Evolutionary conservation across 2,329 filamentous ascomycete genomes (phyloP).

Genomic region (Diplocarpon rosae): DNA sequence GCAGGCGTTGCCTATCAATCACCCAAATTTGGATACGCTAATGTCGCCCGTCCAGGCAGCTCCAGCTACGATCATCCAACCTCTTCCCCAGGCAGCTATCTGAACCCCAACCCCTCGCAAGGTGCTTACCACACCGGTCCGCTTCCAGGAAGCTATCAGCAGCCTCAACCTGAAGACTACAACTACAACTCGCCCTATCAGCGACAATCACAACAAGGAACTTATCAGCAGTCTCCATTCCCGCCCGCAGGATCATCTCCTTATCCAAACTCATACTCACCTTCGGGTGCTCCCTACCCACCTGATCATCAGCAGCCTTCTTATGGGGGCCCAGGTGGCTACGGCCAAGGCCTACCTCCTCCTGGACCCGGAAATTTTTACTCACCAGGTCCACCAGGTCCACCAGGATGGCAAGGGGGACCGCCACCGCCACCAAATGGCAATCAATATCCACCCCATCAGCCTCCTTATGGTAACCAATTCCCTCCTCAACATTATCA

Average conservation of each 20-base stretch:
- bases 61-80: conserved; percentile 14
- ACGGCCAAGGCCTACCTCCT: conserved; percentile 5
- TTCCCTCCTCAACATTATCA: conserved; percentile 3
- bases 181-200: conserved; percentile 5
- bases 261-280: background rate
- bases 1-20: conserved; percentile 16
- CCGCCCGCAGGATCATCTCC: background rate
- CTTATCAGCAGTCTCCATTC: conserved; percentile 5
- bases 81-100: conserved; percentile 18
- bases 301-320: conserved; percentile 9
- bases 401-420: background rate
- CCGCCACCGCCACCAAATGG: conserved; percentile 8
- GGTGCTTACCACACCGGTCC: conserved; percentile 15
- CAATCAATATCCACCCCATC: conserved; percentile 12
- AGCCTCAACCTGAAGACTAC: background rate
- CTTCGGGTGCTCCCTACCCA: conserved; percentile 1
- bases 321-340: conserved; percentile 9
- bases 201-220: background rate
- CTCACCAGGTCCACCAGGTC: conserved; percentile 12
- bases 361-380: conserved; percentile 3
- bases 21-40: conserved; percentile 22
- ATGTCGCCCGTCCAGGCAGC: conserved; percentile 10
- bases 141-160: conserved; percentile 11
- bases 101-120: conserved; percentile 13
- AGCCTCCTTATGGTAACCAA: conserved; percentile 13